Base-by-base conservation (phyloP, 2,329 filamentous ascomycete species). In the Cladosporium sp. region DNA sequence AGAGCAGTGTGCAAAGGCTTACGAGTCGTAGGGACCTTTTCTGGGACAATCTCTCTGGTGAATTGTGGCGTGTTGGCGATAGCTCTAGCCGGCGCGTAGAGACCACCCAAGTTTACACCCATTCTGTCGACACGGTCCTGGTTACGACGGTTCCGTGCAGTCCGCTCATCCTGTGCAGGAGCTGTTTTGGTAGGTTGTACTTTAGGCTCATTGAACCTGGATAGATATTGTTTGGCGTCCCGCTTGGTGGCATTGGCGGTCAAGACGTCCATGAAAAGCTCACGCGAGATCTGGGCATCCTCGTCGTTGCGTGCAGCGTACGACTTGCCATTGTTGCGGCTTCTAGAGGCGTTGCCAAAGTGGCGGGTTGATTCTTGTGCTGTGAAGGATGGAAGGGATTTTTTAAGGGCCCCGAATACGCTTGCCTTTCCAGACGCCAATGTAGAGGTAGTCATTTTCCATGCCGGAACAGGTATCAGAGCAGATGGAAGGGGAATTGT, bases 231-330 rank as follows among this genome's bases (percentile, higher is more conserved):
- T 74, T 89, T 92, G 50, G 92, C 92, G 76, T 99, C 94, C 67
- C 94, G 86, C 74, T 92, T 96, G 20, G 93, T 97, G 5, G 92
- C 89, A 11, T 92, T 91, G 17, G 92, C 91, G 68, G 90, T 90
- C 34, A 99, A 80, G 3, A 97, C 84, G 15, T 91, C 92, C 34
- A 95, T 82, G 67, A 96, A 87, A 68, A 96, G 88, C 70, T 96
- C 90, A 22, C 71, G 66, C 49, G 70, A 65, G 2, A 54, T 61
- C n/a, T 61, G 59, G 6, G 62, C 57, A 36, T 69, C 66, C 22
- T 69, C 68, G 25, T 55, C 52, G 22, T 45, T 42, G 52, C 45
- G 50, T 15, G 60, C 47, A 5, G 64, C 61, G 30, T 56, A 57
- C 55, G 62, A 64, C 43, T 64, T 66, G 51, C 66, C 64, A 58